Evolutionary conservation across 805 yeast species (phyloP).

Genomic region (Ogataea angusta): DNA sequence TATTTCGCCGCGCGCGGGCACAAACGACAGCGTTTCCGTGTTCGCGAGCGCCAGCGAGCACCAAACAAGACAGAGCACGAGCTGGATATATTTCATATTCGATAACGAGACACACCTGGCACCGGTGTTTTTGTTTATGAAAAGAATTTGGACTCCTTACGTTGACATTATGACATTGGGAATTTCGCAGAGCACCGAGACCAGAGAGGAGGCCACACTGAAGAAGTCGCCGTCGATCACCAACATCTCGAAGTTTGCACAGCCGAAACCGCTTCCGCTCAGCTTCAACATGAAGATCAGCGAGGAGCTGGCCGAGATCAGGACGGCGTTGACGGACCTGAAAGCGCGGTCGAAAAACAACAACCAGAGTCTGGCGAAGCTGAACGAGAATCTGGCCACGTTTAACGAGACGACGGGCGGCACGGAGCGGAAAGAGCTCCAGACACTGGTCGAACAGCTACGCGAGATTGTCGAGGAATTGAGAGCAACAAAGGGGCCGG

Average conservation of each 20-base stretch:
- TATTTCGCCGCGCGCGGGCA: not conserved
- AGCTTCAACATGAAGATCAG: conserved; percentile 19
- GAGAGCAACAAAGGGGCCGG: not conserved
- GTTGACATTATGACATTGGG: conserved; percentile 9
- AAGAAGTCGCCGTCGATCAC: conserved; percentile 22
- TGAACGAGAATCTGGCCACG: conserved; percentile 21
- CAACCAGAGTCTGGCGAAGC: conserved; percentile 16
- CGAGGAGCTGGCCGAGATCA: conserved; percentile 21
- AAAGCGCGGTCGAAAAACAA: conserved; percentile 22
- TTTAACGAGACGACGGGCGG: conserved; percentile 16
- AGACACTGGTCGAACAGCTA: not conserved
- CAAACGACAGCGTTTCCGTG: conserved; percentile 21
- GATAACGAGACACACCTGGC: conserved; percentile 6
- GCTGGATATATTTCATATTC: conserved; percentile 1
- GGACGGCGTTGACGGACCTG: conserved; percentile 16
- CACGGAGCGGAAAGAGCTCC: conserved; percentile 1
- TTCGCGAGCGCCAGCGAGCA: conserved; percentile 12
- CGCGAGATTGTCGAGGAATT: not conserved
- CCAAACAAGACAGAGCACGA: not conserved
- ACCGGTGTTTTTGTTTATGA: conserved; percentile 13
- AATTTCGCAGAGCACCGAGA: conserved; percentile 3
- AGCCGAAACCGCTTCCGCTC: conserved; percentile 26
- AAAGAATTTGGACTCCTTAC: conserved; percentile 10
- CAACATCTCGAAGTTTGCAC: conserved; percentile 18
- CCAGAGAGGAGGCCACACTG: conserved; percentile 5